phyloP scores from a whole-genome alignment of 2,329 filamentous ascomycete genomes.

The Chaetomiaceae sp. region DNA sequence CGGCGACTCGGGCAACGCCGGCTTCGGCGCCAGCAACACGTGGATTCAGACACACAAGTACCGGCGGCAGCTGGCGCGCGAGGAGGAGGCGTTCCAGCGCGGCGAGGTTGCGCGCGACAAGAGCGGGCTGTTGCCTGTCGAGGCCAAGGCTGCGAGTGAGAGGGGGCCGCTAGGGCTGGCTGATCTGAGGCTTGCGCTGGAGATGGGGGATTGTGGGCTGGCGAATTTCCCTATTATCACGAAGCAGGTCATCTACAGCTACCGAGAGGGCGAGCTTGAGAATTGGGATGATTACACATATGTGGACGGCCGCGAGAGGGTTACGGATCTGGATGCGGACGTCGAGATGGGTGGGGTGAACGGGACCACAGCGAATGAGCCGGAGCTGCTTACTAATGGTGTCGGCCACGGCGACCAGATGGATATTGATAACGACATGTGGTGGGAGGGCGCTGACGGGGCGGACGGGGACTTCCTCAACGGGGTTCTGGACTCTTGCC shows the following conservation, averaged over 20 bases:
- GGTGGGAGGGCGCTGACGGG: constrained; percentile 58
- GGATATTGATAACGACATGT: constrained; percentile 55
- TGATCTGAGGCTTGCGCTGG: constrained; percentile 71
- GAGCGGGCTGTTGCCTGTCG: constrained; percentile 72
- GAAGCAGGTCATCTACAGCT: constrained; percentile 64
- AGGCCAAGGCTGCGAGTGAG: constrained; percentile 70
- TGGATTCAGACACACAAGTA: constrained; percentile 80
- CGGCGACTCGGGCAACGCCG: constrained; percentile 56
- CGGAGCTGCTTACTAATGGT: constrained; percentile 44
- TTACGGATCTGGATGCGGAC: constrained; percentile 27
- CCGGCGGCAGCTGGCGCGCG: constrained; percentile 65
- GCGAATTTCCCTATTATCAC: constrained; percentile 73
- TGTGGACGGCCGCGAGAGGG: constrained; percentile 37
- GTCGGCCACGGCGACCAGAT: constrained; percentile 48
- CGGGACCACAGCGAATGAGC: constrained; percentile 25
- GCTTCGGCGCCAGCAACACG: constrained; percentile 60
- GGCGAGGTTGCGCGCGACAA: constrained; percentile 72
- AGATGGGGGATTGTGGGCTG: constrained; percentile 71
- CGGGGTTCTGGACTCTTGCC: constrained; percentile 48
- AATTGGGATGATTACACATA: constrained; percentile 58
- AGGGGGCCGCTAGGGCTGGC: constrained; percentile 69
- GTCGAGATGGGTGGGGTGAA: constrained; percentile 34
- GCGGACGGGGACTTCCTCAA: constrained; percentile 52
- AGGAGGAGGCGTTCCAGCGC: constrained; percentile 68
- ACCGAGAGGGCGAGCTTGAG: constrained; percentile 72